A percentile compares a stretch with the other conserved stretches of the same genome.
Conservation (phyloP, 345 rosid genomes). For the Eucalyptus cloeziana region DNA sequence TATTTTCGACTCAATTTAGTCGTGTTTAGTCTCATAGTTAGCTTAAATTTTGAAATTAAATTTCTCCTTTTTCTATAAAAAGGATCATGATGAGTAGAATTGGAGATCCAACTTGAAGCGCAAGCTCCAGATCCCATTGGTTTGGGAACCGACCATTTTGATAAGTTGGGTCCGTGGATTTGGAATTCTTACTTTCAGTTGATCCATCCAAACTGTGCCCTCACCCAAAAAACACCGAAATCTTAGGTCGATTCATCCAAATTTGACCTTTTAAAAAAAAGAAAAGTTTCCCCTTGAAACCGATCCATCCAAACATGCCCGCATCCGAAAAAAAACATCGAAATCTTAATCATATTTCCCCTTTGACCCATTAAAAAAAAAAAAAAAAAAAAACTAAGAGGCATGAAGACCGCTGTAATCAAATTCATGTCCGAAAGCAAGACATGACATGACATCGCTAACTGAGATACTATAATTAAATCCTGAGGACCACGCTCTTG, state of each 20-base stretch:
- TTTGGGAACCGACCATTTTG: background rate
- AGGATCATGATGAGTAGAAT: background rate
- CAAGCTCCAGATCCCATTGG: background rate
- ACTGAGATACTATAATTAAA: background rate
- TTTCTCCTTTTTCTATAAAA: background rate
- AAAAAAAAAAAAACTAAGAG: background rate
- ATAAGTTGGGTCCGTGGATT: rapidly evolving
- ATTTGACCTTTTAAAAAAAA: too few species aligned
- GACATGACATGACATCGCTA: background rate
- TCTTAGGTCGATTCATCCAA: too few species aligned
- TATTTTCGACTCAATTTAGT: background rate
- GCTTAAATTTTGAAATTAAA: background rate
- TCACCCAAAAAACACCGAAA: background rate
- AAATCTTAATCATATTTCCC: background rate
- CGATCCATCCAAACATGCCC: background rate
- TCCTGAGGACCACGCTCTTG: background rate
- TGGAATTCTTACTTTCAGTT: rapidly evolving
- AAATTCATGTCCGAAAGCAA: background rate
- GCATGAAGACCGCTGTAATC: background rate
- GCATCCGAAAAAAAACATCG: rapidly evolving
- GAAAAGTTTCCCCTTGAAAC: too few species aligned
- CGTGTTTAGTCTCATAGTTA: background rate
- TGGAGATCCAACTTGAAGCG: background rate
- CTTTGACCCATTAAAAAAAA: background rate
- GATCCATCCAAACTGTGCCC: rapidly evolving